Evolutionary conservation across 345 rosid genomes (phyloP).

Genomic region (Raphanus sativus): DNA sequence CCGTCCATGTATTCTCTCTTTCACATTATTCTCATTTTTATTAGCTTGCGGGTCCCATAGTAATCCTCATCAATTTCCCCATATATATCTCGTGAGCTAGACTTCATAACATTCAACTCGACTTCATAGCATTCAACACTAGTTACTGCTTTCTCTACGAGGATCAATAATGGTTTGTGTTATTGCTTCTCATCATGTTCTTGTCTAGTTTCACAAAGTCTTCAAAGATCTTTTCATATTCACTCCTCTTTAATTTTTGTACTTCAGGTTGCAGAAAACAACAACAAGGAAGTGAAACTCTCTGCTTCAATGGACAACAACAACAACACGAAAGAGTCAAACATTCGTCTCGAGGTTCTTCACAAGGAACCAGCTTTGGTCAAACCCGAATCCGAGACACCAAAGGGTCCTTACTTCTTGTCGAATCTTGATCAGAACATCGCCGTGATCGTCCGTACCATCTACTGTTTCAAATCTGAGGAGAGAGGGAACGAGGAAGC

Average conservation of each 20-base stretch:
- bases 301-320: slow-evolving; percentile 47
- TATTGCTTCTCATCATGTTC: neutral
- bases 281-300: slow-evolving; percentile 33
- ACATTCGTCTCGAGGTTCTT: slow-evolving; percentile 49
- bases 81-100: slow-evolving; percentile 36
- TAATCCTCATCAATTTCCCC: slow-evolving; percentile 18
- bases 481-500: slow-evolving; percentile 61
- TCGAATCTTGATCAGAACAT: slow-evolving; percentile 94
- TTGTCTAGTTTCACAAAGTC: neutral
- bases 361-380: slow-evolving; percentile 61
- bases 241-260: slow-evolving; percentile 1
- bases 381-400: slow-evolving; percentile 65
- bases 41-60: slow-evolving; percentile 18
- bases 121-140: slow-evolving; percentile 33
- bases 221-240: neutral
- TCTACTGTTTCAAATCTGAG: slow-evolving; percentile 72
- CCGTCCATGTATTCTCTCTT: slow-evolving; percentile 29
- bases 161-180: slow-evolving; percentile 31
- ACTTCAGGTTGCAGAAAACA: slow-evolving; percentile 50
- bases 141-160: neutral
- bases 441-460: slow-evolving; percentile 72
- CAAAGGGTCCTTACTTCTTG: slow-evolving; percentile 74
- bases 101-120: slow-evolving; percentile 23
- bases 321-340: slow-evolving; percentile 42
- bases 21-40: slow-evolving; percentile 26